These are phyloP conservation scores for Ogataea trehaloabstinens DNA, from an alignment of 805 yeast genomes.

Conservation along the genomic window DNA sequence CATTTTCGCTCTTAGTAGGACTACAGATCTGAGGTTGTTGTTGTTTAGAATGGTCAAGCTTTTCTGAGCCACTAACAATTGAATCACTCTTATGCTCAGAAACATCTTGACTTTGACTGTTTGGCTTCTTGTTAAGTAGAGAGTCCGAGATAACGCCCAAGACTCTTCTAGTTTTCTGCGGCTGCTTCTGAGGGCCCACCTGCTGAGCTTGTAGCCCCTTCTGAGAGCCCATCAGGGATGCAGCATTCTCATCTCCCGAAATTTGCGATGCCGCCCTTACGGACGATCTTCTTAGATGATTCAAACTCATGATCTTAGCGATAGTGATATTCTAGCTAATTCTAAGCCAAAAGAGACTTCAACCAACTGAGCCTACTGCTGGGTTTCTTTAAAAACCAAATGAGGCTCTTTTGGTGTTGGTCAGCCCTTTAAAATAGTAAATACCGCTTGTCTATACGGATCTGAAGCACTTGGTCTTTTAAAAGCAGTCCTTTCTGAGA, in stretches of 20 bases:
- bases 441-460: too few relatives aligned
- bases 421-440: too few relatives aligned
- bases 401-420: too few relatives aligned
- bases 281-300: slow-evolving; percentile 10
- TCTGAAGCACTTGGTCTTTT: too few relatives aligned
- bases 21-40: not conserved
- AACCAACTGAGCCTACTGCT: too few relatives aligned
- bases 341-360: slow-evolving; percentile 12
- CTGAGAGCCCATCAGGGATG: slow-evolving; percentile 2
- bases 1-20: slow-evolving; percentile 11
- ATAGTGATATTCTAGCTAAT: slow-evolving; percentile 17
- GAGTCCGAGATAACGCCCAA: slow-evolving; percentile 30
- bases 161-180: slow-evolving; percentile 20
- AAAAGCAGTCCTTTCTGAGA: too few relatives aligned
- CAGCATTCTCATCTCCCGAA: slow-evolving; percentile 26
- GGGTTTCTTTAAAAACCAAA: slow-evolving; percentile 6
- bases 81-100: not conserved
- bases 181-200: slow-evolving; percentile 6
- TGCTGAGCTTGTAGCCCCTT: slow-evolving; percentile 2
- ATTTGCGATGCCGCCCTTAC: slow-evolving; percentile 4
- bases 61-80: not conserved
- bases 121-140: slow-evolving; percentile 15
- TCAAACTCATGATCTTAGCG: slow-evolving; percentile 12
- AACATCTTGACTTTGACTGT: not conserved
- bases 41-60: not conserved